These are phyloP conservation scores for Debaryomyces hansenii DNA, from an alignment of 805 yeast genomes.

Conservation along the genomic window DNA sequence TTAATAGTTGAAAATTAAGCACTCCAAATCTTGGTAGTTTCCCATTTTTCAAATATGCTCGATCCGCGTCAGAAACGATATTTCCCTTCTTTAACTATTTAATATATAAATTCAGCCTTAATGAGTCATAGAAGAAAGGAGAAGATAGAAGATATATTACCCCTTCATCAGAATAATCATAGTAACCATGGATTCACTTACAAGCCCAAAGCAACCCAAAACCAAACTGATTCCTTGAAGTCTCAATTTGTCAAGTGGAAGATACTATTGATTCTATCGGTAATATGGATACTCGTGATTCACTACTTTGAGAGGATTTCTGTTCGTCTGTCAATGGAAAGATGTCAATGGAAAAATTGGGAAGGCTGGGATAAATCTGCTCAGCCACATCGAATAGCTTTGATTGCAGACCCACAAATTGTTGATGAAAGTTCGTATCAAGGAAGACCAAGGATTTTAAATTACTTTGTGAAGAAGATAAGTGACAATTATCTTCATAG, in stretches of 20 bases:
- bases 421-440: slow-evolving; percentile 90
- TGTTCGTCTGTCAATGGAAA: slow-evolving; percentile 21
- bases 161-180: background rate
- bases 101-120: too few species aligned
- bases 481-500: slow-evolving; percentile 80
- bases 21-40: too few species aligned
- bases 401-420: slow-evolving; percentile 93
- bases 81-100: too few species aligned
- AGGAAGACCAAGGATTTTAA: slow-evolving; percentile 51
- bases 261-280: slow-evolving; percentile 8
- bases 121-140: slow-evolving; percentile 25
- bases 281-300: slow-evolving; percentile 25
- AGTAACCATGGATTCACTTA: background rate
- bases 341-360: slow-evolving; percentile 63
- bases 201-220: background rate
- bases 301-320: slow-evolving; percentile 34
- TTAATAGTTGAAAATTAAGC: too few species aligned
- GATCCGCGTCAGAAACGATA: too few species aligned
- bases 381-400: slow-evolving; percentile 46
- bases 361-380: slow-evolving; percentile 50
- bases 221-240: background rate
- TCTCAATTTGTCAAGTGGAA: slow-evolving; percentile 1
- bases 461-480: slow-evolving; percentile 56
- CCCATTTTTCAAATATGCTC: background rate
- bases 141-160: slow-evolving; percentile 3